Conservation (phyloP, 768 basidiomycete genomes). For the Cystofilobasidium bisporidii region DNA sequence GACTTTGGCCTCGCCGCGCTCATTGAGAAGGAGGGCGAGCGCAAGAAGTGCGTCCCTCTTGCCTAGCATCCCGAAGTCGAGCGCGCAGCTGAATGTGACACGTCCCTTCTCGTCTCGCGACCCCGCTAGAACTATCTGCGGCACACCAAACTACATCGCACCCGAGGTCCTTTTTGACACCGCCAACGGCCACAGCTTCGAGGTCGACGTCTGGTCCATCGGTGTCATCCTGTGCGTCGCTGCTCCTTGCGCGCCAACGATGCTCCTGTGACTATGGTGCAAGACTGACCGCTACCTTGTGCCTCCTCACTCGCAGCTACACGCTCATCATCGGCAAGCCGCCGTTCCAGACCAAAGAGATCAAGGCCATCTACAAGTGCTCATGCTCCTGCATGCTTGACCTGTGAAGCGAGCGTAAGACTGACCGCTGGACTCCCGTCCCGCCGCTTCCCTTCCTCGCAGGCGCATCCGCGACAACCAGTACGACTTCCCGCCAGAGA, state of each 20-base stretch:
- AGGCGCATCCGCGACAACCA: conserved; percentile 88
- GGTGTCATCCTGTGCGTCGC: conserved; percentile 68
- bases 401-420: too few relatives aligned
- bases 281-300: not conserved
- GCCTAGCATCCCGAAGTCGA: too few relatives aligned
- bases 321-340: conserved; percentile 90
- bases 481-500: conserved; percentile 80
- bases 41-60: conserved; percentile 61
- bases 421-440: too few relatives aligned
- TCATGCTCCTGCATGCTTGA: not conserved
- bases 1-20: conserved; percentile 96
- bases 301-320: conserved; percentile 45
- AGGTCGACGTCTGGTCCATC: conserved; percentile 96
- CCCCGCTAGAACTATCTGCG: conserved; percentile 78
- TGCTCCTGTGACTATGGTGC: too few relatives aligned
- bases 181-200: conserved; percentile 91
- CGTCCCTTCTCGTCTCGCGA: too few relatives aligned
- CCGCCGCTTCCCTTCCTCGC: conserved; percentile 1
- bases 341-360: conserved; percentile 96
- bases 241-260: not conserved
- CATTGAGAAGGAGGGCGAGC: conserved; percentile 88
- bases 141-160: conserved; percentile 97
- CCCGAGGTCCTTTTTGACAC: conserved; percentile 95
- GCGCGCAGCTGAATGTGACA: too few relatives aligned
- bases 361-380: conserved; percentile 91